Base-by-base conservation (phyloP, 2,329 filamentous ascomycete species). In the Monilinia fructigena region DNA sequence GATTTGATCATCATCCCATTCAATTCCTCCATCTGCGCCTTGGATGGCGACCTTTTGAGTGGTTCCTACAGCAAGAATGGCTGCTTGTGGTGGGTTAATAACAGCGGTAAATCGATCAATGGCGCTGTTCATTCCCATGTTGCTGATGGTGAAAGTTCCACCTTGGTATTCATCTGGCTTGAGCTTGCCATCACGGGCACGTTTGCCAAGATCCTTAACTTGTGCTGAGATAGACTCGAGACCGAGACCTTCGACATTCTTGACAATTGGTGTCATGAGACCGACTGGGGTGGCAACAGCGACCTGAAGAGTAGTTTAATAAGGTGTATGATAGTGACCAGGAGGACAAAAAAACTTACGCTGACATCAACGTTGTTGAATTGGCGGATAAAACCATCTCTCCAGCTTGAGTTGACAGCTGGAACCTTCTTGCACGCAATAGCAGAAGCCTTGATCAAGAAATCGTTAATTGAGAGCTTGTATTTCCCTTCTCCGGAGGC, bases 151-250 rank as follows among this genome's bases (percentile, higher is more conserved):
- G 82, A 99, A 97, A 78, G 92, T 96, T 79, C 95, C 95, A 66
- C 95, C 95, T 85, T 97, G 94, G 88, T 96, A 99, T 82, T 99
- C 93, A 80, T 99, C 94, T 58, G 95, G 95, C 89, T 98, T 98
- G 75, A 99, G 90, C 88, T 98, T 99, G 82, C 92, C 91, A 74
- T 98, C 95, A 69, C 93, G 88, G 70, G 95, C 95, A 78, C 92
- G 92, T 88, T 96, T 97, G 78, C 93, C 93, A 66, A 99, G 91
- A 77, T 97, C 93, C 85, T 98, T 98, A 82, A 99, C 89, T 79
- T 91, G 85, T 75, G 85, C 81, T 65, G 93, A 97, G 82, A 99
- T 97, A 78, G 86, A 86, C 80, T 93, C 87, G 67, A 99, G 90
- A 70, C 95, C 95, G 74, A 92, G 91, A 75, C 83, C 86, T 79